Base-by-base conservation (phyloP, 2,329 filamentous ascomycete species). In the Trichothecium sympodiale region DNA sequence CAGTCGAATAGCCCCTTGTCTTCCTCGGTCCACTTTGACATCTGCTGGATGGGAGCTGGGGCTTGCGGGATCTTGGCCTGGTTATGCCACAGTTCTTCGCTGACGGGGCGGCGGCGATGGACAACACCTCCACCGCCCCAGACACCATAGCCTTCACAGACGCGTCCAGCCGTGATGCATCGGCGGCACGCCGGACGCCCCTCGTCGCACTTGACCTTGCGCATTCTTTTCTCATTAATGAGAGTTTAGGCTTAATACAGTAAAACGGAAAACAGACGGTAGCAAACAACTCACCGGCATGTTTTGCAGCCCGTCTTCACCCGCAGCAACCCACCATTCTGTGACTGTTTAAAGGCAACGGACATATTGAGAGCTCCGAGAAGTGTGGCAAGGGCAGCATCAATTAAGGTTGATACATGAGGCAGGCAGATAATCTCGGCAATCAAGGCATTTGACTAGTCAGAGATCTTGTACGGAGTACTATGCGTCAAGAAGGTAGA, bases 1-100 rank as follows among this genome's bases (percentile, higher is more conserved):
- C 62, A 69, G 12, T 63, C 56, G 13, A 66, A 55, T 36, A 49
- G 55, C 1, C 35, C 36, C 9, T 45, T 43, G 30, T 65, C 59
- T 23, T 60, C 50, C 7, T 38, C 33, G 38, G 18, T 49, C 15
- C 41, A 27, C n/a, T n/a, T n/a, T n/a, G n/a, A n/a, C n/a, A n/a
- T n/a, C n/a, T n/a, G n/a, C n/a, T n/a, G n/a, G 3, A 41, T 35
- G 13, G 23, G 29, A 3, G 40, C 25, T 3, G 16, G 13, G n/a
- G 31, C 29, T 33, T 16, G 17, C 29, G 18, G 29, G 12, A 4
- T 17, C 29, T 29, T 15, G 25, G 18, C 29, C 12, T n/a, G 14
- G 23, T 28, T 16, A 27, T 27, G 15, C 26, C 16, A 15, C 34
- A 18, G 16, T 8, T 13, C 18, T n/a, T 13, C 13, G 12, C 34